Conservation (phyloP, 306 rosid species). For the Castanea crenata region DNA sequence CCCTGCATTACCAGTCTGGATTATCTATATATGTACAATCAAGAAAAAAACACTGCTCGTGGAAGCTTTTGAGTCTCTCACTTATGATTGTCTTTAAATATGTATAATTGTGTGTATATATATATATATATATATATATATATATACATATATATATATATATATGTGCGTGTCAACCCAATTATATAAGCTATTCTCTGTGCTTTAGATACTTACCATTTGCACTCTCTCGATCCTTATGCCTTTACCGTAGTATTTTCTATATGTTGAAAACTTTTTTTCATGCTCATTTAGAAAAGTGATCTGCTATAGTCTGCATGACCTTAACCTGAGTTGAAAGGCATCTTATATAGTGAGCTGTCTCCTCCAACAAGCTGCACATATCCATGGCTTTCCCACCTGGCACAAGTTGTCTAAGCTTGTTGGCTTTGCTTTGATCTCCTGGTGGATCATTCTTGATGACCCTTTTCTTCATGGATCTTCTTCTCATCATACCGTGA, state of each 20-base stretch:
- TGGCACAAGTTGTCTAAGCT: slow-evolving; percentile 21
- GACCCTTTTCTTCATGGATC: slow-evolving; percentile 1
- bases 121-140: neutral
- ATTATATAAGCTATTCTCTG: neutral
- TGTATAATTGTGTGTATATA: neutral
- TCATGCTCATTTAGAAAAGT: slow-evolving; percentile 6
- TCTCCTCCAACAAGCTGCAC: slow-evolving; percentile 43
- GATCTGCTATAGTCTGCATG: slow-evolving; percentile 36
- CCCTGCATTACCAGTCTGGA: neutral
- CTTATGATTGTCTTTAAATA: neutral
- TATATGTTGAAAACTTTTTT: neutral
- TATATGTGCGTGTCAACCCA: neutral
- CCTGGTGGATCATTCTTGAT: neutral
- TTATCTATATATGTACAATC: neutral
- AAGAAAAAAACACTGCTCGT: neutral
- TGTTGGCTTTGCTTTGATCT: neutral
- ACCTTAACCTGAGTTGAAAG: slow-evolving; percentile 35
- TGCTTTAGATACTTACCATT: neutral
- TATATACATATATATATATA: neutral
- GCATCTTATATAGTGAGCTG: slow-evolving; percentile 34
- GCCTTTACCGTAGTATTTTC: neutral
- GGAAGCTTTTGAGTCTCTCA: neutral
- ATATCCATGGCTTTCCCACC: slow-evolving; percentile 36
- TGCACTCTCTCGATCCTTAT: neutral
- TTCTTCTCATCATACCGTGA: neutral